Evolutionary conservation across 495 filamentous ascomycete genomes (phyloP), one percentile per base, ranked within the genome.

Genomic region (Hyaloscypha finlandica): DNA sequence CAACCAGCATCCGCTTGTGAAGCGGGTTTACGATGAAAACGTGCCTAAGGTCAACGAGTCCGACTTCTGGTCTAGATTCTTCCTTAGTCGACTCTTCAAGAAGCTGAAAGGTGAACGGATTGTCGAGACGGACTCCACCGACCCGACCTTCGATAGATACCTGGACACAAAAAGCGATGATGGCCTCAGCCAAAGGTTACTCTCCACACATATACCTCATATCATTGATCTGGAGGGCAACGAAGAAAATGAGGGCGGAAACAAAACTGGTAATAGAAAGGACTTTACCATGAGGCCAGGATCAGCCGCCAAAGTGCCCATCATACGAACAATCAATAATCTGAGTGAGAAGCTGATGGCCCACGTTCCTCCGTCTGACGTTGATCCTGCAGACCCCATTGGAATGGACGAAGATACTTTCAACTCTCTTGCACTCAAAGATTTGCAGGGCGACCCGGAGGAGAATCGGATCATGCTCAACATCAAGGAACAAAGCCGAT

Each of bases 211-310:
- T 66, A 85, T 99, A 20, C 96, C 95, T 1, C 87, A 93, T 73
- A 92, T 94, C 65, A 92, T 98, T 62, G 90, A 99, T 77, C 73
- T 99, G 39, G 92, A 93, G 74, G 95, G 90, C 35, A 99, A 99
- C 74, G 95, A 98, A 77, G 90, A 91, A 73, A 92, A 98, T 73
- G 84, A 96, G 69, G 83, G 84, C 63, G 81, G 80, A 8, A 79
- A 77, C 72, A 84, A 79, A 66, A 83, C 86, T 70, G 94, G 94
- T 52, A 98, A 98, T 74, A 82, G 87, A 55, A 90, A 92, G 39
- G 94, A 97, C 73, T 73, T 88, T 22, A 92, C 93, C 59, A 97
- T 98, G 94, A 84, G 91, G 54, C 92, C 92, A 1, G 78, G 79
- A 51, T 77, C 79, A 0, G 72, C 81, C 25, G 87, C 91, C 51